A percentile compares a stretch with the other conserved stretches of the same genome.
Conservation (phyloP, 1,284 basidiomycete genomes). For the Ganoderma lucidum region DNA sequence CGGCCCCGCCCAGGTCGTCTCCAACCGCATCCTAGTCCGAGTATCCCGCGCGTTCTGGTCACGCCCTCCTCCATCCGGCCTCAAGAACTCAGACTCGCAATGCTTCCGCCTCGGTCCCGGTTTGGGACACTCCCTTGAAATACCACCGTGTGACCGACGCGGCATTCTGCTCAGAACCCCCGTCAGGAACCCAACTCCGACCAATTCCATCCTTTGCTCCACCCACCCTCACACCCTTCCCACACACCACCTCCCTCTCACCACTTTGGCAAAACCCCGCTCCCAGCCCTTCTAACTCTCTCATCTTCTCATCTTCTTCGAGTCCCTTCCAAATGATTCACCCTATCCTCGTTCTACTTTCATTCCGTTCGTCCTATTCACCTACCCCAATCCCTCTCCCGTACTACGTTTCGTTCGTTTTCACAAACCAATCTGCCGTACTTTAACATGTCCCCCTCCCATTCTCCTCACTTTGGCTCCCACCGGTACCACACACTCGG, state of each 20-base stretch:
- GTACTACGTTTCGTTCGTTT: neutral
- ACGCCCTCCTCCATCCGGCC: neutral
- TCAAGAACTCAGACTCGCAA: constrained; percentile 1
- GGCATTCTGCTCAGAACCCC: constrained; percentile 17
- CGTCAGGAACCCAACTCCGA: constrained; percentile 30
- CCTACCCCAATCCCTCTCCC: neutral
- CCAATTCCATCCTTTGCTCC: constrained; percentile 14
- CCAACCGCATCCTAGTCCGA: constrained; percentile 4
- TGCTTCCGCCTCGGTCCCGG: constrained; percentile 28
- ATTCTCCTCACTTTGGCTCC: constrained; percentile 5
- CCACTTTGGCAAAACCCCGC: constrained; percentile 19
- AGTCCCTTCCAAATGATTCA: neutral
- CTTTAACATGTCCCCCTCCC: constrained; percentile 15
- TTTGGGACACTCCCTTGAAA: constrained; percentile 20
- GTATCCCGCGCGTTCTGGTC: constrained; percentile 16
- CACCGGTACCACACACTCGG: neutral
- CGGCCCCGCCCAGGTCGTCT: neutral
- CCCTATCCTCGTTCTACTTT: neutral
- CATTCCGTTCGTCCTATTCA: neutral
- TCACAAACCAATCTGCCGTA: constrained; percentile 11
- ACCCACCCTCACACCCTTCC: constrained; percentile 9
- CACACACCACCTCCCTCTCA: constrained; percentile 16
- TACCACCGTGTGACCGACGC: constrained; percentile 19
- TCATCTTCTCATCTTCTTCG: constrained; percentile 10
- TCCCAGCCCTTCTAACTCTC: constrained; percentile 19